Conservation (phyloP, 768 basidiomycete species). For the Cubamyces lactineus region DNA sequence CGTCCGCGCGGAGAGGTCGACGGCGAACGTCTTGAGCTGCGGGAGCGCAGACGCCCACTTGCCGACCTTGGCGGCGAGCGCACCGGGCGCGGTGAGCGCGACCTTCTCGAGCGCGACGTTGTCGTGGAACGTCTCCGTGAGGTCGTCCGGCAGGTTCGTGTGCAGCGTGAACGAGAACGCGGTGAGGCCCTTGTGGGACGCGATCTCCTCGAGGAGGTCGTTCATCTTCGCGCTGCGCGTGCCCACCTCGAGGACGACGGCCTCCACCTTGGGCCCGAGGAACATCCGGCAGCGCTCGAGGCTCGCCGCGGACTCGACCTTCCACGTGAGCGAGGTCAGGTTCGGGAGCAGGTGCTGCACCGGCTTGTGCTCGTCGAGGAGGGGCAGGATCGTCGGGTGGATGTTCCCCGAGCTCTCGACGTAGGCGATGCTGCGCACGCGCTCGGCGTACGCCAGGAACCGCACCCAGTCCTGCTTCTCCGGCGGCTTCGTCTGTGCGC, state of each 20-base stretch:
- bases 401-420: constrained; percentile 68
- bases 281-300: constrained; percentile 68
- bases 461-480: constrained; percentile 69
- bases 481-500: constrained; percentile 58
- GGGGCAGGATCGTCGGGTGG: constrained; percentile 64
- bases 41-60: constrained; percentile 72
- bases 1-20: constrained; percentile 73
- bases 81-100: constrained; percentile 73
- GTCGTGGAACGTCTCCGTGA: constrained; percentile 64
- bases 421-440: constrained; percentile 70
- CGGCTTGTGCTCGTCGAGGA: constrained; percentile 67
- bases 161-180: constrained; percentile 73
- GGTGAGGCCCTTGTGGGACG: constrained; percentile 63
- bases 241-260: constrained; percentile 64
- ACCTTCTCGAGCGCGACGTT: constrained; percentile 66
- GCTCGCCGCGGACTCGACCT: constrained; percentile 65
- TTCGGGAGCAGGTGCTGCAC: constrained; percentile 67
- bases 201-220: constrained; percentile 65
- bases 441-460: constrained; percentile 66
- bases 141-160: constrained; percentile 68
- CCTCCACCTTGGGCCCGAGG: constrained; percentile 64
- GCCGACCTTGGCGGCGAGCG: constrained; percentile 69
- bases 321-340: constrained; percentile 73
- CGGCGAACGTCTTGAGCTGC: constrained; percentile 60
- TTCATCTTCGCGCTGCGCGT: constrained; percentile 58